A percentile compares a stretch with the other conserved stretches of the same genome.
phyloP scores from a whole-genome alignment of 192 early-diverging fungal species.

The Cetraspora pellucida region DNA sequence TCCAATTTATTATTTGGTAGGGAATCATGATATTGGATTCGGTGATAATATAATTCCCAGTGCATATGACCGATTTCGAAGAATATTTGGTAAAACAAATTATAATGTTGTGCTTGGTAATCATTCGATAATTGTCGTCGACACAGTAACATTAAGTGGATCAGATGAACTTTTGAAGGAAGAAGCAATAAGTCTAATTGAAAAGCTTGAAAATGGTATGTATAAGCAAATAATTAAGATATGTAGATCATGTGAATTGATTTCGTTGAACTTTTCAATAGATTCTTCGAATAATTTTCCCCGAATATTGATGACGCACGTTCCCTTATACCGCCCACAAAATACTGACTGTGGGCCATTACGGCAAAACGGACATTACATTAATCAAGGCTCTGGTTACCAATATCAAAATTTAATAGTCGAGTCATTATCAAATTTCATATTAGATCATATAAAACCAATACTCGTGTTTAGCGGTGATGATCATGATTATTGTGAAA shows the following conservation, averaged over 20 bases:
- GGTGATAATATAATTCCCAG: conserved; percentile 55
- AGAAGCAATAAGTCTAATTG: conserved; percentile 56
- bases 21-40: conserved; percentile 95
- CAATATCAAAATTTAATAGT: conserved; percentile 90
- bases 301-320: conserved; percentile 80
- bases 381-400: conserved; percentile 69
- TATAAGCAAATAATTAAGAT: not conserved
- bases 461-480: conserved; percentile 83
- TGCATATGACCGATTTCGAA: conserved; percentile 52
- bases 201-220: conserved; percentile 45
- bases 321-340: conserved; percentile 76
- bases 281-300: conserved; percentile 35
- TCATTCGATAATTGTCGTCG: conserved; percentile 72
- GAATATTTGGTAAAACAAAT: conserved; percentile 58
- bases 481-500: conserved; percentile 90
- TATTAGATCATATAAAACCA: conserved; percentile 67
- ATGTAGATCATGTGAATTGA: not conserved
- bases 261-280: not conserved
- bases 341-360: conserved; percentile 68
- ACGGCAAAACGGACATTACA: conserved; percentile 50
- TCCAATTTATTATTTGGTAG: conserved; percentile 63
- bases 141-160: conserved; percentile 73
- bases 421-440: conserved; percentile 51
- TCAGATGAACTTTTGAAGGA: conserved; percentile 43
- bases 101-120: conserved; percentile 54